Percentiles rank a stretch among this genome's conserved stretches.
These are phyloP conservation scores for Candida labiduridarum DNA, from an alignment of 1,139 yeast genomes.

Conservation along the genomic window DNA sequence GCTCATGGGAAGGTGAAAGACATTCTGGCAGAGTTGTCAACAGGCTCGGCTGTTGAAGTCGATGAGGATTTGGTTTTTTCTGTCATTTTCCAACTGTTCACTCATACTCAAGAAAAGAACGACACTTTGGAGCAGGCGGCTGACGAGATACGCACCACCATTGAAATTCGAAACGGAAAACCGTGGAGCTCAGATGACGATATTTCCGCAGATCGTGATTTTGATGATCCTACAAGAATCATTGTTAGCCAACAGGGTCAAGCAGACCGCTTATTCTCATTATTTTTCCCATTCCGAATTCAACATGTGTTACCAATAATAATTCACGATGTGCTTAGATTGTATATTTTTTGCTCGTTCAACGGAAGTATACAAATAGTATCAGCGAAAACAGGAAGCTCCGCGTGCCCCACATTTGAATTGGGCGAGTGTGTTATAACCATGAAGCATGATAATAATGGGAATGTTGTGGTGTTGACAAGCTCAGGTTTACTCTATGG, in stretches of 20 bases:
- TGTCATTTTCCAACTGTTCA: constrained; percentile 33
- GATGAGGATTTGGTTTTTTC: constrained; percentile 46
- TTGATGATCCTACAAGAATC: constrained; percentile 49
- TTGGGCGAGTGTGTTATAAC: constrained; percentile 60
- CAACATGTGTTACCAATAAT: constrained; percentile 44
- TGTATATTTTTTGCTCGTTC: constrained; percentile 68
- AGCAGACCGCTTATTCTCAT: constrained; percentile 23
- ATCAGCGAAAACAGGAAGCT: constrained; percentile 60
- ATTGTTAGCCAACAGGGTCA: constrained; percentile 24
- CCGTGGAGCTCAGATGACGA: constrained; percentile 32
- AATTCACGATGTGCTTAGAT: constrained; percentile 28
- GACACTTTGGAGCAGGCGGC: constrained; percentile 8
- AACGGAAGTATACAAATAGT: constrained; percentile 72
- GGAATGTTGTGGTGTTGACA: constrained; percentile 57
- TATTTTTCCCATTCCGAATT: constrained; percentile 45
- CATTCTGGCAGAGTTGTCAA: constrained; percentile 25
- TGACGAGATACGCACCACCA: constrained; percentile 20
- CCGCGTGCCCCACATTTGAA: constrained; percentile 53
- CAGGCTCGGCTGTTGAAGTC: constrained; percentile 30
- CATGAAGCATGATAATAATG: constrained; percentile 49
- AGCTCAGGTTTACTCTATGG: constrained; percentile 50
- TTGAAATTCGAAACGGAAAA: constrained; percentile 49
- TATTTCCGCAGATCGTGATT: constrained; percentile 38
- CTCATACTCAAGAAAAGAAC: constrained; percentile 21
- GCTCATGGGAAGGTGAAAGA: constrained; percentile 21